Base-by-base conservation (phyloP, 2,329 filamentous ascomycete genomes). In the Phaeophleospora eucalypticola region DNA sequence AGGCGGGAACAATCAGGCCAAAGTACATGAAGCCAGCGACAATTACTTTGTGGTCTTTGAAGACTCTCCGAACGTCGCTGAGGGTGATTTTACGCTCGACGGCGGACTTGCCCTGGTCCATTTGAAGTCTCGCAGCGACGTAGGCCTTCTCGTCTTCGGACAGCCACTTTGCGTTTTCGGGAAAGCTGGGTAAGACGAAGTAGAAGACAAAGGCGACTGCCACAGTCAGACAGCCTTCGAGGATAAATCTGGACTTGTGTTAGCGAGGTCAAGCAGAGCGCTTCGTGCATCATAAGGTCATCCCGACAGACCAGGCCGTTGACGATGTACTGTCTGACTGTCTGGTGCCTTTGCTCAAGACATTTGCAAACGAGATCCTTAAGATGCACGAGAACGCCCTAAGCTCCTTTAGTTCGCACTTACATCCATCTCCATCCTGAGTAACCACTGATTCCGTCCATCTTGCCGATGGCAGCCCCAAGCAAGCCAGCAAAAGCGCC, bases 401-500 rank as follows among this genome's bases (percentile, higher is more conserved):
- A n/a, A n/a, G n/a, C n/a, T n/a, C n/a, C n/a, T n/a, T n/a, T n/a
- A n/a, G n/a, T n/a, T n/a, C n/a, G n/a, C n/a, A 44, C 44, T 43
- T 21, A 45, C 41, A 54, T 53, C 84, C 85, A 90, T 44, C 86
- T 74, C 87, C 87, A 93, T 8, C 84, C 87, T 1, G 67, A 58
- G 60, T 90, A 93, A 17, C 80, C 81, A 7, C 73, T 68, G 9
- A 86, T 54, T 2, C 79, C 79, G 54, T 89, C 79, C 87, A 95
- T 90, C 61, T 93, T 87, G n/a, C 87, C 87, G 53, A 96, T 94
- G 0, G 84, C 90, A 1, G 82, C 84, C 1, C 90, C 90, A 3
- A 96, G 76, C 1, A 96, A 77, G 2, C 89, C 89, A 36, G 88
- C 89, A 59, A 95, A 96, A 0, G 89, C 87, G 24, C 87, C 87